Evolutionary conservation across 177 flowering plant species (phyloP), one percentile per base, ranked within the genome.

Genomic region (Tripterygium wilfordii): DNA sequence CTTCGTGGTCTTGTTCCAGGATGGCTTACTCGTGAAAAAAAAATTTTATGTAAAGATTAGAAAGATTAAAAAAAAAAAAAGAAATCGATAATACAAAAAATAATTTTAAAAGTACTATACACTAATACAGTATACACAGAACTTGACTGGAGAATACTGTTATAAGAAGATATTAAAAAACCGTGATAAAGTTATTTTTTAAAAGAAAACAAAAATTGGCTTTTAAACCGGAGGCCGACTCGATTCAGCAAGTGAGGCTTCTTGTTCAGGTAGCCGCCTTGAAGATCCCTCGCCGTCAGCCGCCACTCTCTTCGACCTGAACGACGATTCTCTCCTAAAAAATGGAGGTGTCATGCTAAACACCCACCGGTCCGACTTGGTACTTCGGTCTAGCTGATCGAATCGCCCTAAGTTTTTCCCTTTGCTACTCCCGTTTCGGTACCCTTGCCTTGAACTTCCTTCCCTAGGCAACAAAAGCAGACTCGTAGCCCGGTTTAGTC

Each of bases 321-420:
- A 0, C 22, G 62, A 57, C 6, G 47, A 48, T 8, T 51, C 53
- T 33, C 60, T 45, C 35, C 10, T 10, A 14, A 63, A 29, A 35
- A 63, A 57, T 19, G 62, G 24, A 9, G 57, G 61, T 15, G 46
- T 31, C 48, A 23, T 50, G 8, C 37, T 36, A 21, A 63, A 57
- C 13, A 28, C 49, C 67, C 67, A 63, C 46, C 67, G 39, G 45
- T 63, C 67, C 10, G 58, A 63, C 30, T 49, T 48, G 3, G n/a
- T 3, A 2, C 10, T 4, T 25, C 38, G 30, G 48, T 43, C 60
- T 51, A 40, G 15, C 32, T 24, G 35, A 10, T 55, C 59, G 4
- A 47, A n/a, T 56, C 56, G 35, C 49, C 51, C 10, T 8, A 5
- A 22, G 14, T 4, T 14, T 22, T 15, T 48, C 21, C 50, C 45